These are phyloP conservation scores for Cladosporium oxysporum DNA, from an alignment of 2,329 filamentous ascomycete species.

Conservation along the genomic window DNA sequence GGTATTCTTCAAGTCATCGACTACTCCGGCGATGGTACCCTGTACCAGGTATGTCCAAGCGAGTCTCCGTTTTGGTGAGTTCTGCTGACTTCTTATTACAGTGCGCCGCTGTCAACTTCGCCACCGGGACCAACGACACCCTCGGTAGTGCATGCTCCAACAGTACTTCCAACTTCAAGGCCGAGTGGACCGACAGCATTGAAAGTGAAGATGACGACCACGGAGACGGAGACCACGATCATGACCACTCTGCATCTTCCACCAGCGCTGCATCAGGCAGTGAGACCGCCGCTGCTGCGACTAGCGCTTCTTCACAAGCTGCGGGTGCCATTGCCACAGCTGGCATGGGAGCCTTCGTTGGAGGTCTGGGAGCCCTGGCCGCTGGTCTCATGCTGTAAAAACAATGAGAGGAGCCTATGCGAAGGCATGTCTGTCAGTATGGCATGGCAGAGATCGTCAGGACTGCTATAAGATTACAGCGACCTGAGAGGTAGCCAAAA, in stretches of 20 bases:
- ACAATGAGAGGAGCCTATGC: neutral
- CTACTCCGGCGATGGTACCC: constrained; percentile 30
- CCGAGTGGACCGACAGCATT: constrained; percentile 26
- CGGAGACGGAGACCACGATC: neutral
- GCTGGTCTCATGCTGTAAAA: constrained; percentile 15
- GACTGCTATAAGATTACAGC: neutral
- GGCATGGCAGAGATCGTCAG: neutral
- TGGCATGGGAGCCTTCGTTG: constrained; percentile 14
- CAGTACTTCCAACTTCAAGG: constrained; percentile 26
- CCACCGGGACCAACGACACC: constrained; percentile 34
- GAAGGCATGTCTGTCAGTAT: neutral
- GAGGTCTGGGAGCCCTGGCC: constrained; percentile 15
- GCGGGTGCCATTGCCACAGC: constrained; percentile 14
- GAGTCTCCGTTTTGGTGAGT: neutral
- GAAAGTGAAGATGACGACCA: neutral
- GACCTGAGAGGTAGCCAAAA: neutral
- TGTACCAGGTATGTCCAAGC: constrained; percentile 34
- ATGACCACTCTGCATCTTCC: constrained; percentile 4
- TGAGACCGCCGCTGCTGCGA: constrained; percentile 5
- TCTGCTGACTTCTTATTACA: constrained; percentile 14
- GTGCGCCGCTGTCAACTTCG: constrained; percentile 37
- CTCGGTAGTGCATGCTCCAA: constrained; percentile 30
- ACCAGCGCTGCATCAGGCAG: constrained; percentile 10
- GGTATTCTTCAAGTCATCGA: constrained; percentile 37
- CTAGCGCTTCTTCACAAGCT: neutral